Conservation (phyloP, 163 green algal species). For the Chlorella variabilis region DNA sequence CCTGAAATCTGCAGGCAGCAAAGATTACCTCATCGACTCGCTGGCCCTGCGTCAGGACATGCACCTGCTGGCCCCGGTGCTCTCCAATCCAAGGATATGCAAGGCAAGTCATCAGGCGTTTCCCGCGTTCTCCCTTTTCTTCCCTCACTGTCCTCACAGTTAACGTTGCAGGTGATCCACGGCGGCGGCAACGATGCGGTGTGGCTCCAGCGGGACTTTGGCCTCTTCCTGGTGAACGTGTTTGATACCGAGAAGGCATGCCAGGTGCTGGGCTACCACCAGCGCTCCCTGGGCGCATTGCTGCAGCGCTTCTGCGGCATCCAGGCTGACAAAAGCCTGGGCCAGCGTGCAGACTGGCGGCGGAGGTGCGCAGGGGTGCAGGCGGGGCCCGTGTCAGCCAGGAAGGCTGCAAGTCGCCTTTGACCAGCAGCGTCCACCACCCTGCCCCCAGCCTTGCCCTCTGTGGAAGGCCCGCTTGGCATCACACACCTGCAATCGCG, state of each 20-base stretch:
- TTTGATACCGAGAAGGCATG: conserved; percentile 83
- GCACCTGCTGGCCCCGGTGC: conserved; percentile 32
- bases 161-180: conserved; percentile 75
- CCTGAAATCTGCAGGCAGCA: conserved; percentile 19
- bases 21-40: conserved; percentile 60
- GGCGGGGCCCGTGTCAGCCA: too few relatives aligned
- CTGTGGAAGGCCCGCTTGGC: too few relatives aligned
- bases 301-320: conserved; percentile 71
- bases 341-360: conserved; percentile 75
- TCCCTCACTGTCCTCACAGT: too few relatives aligned
- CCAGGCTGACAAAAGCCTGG: conserved; percentile 66
- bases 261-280: conserved; percentile 56
- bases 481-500: not conserved
- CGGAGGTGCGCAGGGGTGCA: conserved; percentile 29
- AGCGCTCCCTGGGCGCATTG: conserved; percentile 65
- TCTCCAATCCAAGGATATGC: conserved; percentile 43
- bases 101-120: not conserved
- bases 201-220: conserved; percentile 84
- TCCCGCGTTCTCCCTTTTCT: not conserved
- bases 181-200: conserved; percentile 77
- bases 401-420: not conserved
- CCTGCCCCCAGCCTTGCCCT: not conserved
- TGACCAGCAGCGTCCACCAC: not conserved
- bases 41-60: conserved; percentile 52
- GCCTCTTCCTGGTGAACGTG: conserved; percentile 81